phyloP scores from a whole-genome alignment of 108 stramenopile genomes.

The Conticribra guillardii region DNA sequence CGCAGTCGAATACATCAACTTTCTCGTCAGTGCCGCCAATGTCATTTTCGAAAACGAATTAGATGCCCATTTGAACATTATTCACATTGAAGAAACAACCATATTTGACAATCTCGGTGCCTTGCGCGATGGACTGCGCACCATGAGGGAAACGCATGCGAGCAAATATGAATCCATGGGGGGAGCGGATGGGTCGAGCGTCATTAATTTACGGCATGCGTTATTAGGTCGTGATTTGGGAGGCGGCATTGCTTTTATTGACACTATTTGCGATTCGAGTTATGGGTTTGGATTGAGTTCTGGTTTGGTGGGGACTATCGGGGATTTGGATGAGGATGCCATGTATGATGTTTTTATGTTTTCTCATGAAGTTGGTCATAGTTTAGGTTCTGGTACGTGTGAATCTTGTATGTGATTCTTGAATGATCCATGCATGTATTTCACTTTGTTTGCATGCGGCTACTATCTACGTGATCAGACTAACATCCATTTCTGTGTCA shows the following conservation, averaged over 20 bases:
- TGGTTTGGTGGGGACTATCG: constrained; percentile 20
- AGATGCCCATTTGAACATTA: constrained; percentile 15
- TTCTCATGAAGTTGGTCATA: constrained; percentile 28
- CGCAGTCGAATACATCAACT: constrained; percentile 26
- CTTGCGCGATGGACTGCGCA: constrained; percentile 9
- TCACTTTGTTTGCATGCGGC: no score
- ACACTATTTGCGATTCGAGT: constrained; percentile 25
- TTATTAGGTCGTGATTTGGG: constrained; percentile 27
- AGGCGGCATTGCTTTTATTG: constrained; percentile 32
- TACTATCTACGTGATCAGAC: no score
- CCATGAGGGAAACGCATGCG: constrained; percentile 10
- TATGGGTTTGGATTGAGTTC: constrained; percentile 25
- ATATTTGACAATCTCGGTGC: background rate
- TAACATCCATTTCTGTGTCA: background rate
- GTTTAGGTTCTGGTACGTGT: constrained; percentile 23
- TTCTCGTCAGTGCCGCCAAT: constrained; percentile 15
- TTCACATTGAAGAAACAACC: constrained; percentile 20
- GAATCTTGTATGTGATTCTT: background rate
- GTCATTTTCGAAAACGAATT: constrained; percentile 20
- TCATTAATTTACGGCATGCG: constrained; percentile 16
- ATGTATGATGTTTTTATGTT: constrained; percentile 28
- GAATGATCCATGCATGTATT: no score
- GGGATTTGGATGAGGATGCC: constrained; percentile 19
- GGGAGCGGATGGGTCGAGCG: no score
- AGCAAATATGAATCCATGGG: no score